These are phyloP conservation scores for Ajuga reptans DNA, from an alignment of 305 asterid genomes.

Conservation along the genomic window DNA sequence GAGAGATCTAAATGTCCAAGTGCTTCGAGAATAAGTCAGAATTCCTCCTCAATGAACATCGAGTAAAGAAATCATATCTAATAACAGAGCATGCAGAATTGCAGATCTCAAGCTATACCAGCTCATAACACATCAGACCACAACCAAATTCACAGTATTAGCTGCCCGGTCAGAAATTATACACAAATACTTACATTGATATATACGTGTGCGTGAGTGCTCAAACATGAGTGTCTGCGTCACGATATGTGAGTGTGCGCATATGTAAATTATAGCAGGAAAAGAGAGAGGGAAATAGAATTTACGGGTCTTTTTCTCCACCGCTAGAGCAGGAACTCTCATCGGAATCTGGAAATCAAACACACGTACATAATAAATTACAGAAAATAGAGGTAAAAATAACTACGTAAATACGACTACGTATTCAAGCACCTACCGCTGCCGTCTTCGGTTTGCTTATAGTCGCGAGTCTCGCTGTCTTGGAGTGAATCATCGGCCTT, in stretches of 20 bases:
- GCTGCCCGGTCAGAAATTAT: slow-evolving; percentile 10
- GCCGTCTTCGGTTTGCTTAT: slow-evolving; percentile 33
- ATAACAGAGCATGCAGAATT: slow-evolving; percentile 36
- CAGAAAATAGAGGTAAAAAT: slow-evolving; percentile 22
- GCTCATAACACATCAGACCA: slow-evolving; percentile 22
- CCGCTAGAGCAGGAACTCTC: slow-evolving; percentile 52
- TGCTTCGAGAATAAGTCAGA: slow-evolving; percentile 8
- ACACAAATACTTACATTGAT: slow-evolving; percentile 18
- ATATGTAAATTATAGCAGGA: slow-evolving; percentile 5
- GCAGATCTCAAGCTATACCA: slow-evolving; percentile 36
- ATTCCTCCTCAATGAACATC: slow-evolving; percentile 17
- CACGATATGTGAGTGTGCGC: slow-evolving; percentile 12
- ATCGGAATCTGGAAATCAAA: slow-evolving; percentile 69
- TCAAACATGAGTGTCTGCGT: slow-evolving; percentile 24
- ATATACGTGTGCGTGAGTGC: slow-evolving; percentile 18
- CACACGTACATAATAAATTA: slow-evolving; percentile 17
- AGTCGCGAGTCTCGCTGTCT: slow-evolving; percentile 45
- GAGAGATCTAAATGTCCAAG: slow-evolving; percentile 19
- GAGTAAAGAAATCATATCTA: slow-evolving; percentile 21
- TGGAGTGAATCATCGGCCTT: slow-evolving; percentile 43
- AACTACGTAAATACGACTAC: slow-evolving; percentile 19
- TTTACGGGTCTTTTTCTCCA: slow-evolving; percentile 70
- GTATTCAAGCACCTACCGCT: slow-evolving; percentile 37
- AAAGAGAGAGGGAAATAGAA: slow-evolving; percentile 12
- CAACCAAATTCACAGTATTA: not conserved